Base-by-base conservation (phyloP, 1,284 basidiomycete genomes). In the Cryptococcus hybrid region DNA sequence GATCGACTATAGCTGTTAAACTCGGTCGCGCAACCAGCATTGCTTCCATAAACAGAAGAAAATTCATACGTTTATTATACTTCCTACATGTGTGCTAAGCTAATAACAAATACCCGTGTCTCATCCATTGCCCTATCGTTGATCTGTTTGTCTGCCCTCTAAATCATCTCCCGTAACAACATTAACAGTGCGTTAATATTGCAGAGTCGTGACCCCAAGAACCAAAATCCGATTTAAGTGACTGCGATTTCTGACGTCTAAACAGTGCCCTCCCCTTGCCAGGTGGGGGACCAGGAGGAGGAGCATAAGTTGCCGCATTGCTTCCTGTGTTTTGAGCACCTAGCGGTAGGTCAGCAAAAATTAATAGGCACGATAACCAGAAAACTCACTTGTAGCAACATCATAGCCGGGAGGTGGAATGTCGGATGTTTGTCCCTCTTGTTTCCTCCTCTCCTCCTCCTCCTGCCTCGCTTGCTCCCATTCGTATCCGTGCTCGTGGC, bases 401-500 rank as follows among this genome's bases (percentile, higher is more conserved):
- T 74, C 69, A 55, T 74, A 75, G 8, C 66, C 68, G 9, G 73
- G 73, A 24, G 73, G 73, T 34, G 42, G 45, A 43, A 18, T 43
- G 6, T 35, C 51, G 3, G 15, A 47, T 11, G 38, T 45, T 8
- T 45, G 51, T 9, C 40, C 57, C n/a, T 52, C 58, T 18, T 59
- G 40, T 4, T 57, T 59, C 44, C 63, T 61, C 48, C 67, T 67
- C 49, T 70, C 59, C 58, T 71, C 52, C 60, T 73, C 70, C 18
- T 61, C 57, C 59, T 71, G 69, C 57, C 71, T 67, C 5, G 75
- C 75, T 62, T 75, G 73, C 52, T 66, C 64, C 68, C 74, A 76
- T 59, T 77, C 76, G 62, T 77, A 76, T 15, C 70, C 71, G 50
- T 73, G 73, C 56, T 74, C 69, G 51, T 70, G 67, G n/a, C 62